Evolutionary conservation across 2,329 filamentous ascomycete species (phyloP).

Genomic region (Emergomyces africanus): DNA sequence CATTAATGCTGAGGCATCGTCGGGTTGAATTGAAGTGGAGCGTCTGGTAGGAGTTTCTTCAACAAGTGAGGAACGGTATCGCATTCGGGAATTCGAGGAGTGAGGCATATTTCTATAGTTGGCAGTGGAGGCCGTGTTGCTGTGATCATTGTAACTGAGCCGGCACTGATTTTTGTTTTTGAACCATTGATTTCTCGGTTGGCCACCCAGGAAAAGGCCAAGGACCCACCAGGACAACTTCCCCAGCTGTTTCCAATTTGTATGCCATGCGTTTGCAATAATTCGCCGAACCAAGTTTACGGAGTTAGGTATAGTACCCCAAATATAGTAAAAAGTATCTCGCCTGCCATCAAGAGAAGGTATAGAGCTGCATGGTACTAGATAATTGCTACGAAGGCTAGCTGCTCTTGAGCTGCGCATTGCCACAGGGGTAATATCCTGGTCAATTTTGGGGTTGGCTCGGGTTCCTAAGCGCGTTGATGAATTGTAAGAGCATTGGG

Average conservation of each 20-base stretch:
- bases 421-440: not conserved
- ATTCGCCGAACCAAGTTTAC: constrained; percentile 17
- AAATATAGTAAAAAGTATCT: constrained; percentile 2
- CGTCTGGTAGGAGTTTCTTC: not conserved
- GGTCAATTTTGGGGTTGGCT: not conserved
- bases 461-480: not conserved
- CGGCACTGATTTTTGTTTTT: not conserved
- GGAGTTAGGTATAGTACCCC: constrained; percentile 1
- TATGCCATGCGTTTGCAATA: constrained; percentile 22
- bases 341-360: not conserved
- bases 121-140: not conserved
- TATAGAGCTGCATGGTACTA: not conserved
- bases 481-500: not conserved
- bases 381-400: not conserved
- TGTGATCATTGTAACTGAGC: not conserved
- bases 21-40: not conserved
- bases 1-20: constrained; percentile 9
- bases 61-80: not conserved
- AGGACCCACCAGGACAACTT: constrained; percentile 26
- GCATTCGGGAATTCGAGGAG: not conserved
- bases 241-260: constrained; percentile 19
- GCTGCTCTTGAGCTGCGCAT: not conserved
- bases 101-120: not conserved
- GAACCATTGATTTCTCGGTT: constrained; percentile 10
- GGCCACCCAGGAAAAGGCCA: constrained; percentile 18